These are phyloP conservation scores for Conidiobolus incongruus DNA, from an alignment of 371 early-diverging fungal genomes.

Conservation along the genomic window DNA sequence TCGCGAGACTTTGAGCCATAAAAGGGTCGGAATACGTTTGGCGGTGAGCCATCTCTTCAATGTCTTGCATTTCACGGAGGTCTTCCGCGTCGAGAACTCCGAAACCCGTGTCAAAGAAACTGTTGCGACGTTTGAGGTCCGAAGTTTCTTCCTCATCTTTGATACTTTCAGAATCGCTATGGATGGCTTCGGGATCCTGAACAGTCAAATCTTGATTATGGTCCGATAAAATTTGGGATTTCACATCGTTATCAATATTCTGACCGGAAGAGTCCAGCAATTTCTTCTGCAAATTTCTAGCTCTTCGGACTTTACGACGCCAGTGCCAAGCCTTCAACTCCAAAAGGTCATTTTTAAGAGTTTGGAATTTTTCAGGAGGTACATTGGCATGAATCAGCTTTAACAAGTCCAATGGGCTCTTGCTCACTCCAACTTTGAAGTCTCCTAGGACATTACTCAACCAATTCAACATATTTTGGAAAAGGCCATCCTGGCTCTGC, in stretches of 20 bases:
- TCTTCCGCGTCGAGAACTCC: not conserved
- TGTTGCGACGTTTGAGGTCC: not conserved
- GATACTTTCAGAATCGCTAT: not conserved
- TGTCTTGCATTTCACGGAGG: not conserved
- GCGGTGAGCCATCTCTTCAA: not conserved
- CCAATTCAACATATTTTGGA: conserved; percentile 15
- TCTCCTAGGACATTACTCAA: conserved; percentile 11
- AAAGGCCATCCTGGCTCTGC: conserved; percentile 16
- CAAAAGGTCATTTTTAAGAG: not conserved
- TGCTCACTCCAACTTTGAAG: not conserved
- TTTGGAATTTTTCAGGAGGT: not conserved
- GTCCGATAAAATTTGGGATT: no score
- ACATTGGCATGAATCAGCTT: not conserved
- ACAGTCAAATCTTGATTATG: no score
- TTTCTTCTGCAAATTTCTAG: not conserved
- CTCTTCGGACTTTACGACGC: not conserved
- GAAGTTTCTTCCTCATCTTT: not conserved
- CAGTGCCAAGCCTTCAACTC: not conserved
- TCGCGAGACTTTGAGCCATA: not conserved
- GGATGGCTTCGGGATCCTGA: not conserved
- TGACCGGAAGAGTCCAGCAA: not conserved
- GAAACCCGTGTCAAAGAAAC: not conserved
- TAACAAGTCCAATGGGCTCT: not conserved
- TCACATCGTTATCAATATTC: not conserved
- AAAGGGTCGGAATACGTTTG: not conserved